These are phyloP conservation scores for Veloporphyrellus conicus DNA, from an alignment of 1,284 basidiomycete species.

Conservation along the genomic window DNA sequence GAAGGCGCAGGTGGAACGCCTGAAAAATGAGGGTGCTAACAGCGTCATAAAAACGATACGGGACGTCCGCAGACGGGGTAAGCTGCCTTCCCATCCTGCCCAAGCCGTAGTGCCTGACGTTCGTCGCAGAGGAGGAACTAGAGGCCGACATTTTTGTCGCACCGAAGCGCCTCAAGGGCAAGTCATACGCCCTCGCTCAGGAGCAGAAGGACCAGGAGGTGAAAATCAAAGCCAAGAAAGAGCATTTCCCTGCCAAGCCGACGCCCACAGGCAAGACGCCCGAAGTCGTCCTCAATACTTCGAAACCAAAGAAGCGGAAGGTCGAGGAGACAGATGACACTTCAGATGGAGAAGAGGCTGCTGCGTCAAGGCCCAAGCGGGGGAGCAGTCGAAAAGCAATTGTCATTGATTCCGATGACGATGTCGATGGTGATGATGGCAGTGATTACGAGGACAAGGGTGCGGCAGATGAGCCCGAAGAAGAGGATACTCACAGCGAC, in stretches of 20 bases:
- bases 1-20: slow-evolving; percentile 60
- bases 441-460: slow-evolving; percentile 25
- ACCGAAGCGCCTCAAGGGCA: slow-evolving; percentile 71
- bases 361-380: slow-evolving; percentile 34
- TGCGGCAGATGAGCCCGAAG: slow-evolving; percentile 16
- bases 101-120: slow-evolving; percentile 10
- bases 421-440: slow-evolving; percentile 16
- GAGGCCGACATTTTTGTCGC: slow-evolving; percentile 45
- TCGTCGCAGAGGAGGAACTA: slow-evolving; percentile 42
- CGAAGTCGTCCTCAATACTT: slow-evolving; percentile 49
- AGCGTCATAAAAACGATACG: slow-evolving; percentile 62
- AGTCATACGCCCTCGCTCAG: slow-evolving; percentile 58
- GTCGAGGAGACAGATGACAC: slow-evolving; percentile 23
- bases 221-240: slow-evolving; percentile 15
- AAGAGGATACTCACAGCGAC: slow-evolving; percentile 20
- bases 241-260: slow-evolving; percentile 28
- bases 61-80: slow-evolving; percentile 56
- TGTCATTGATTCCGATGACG: slow-evolving; percentile 47
- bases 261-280: slow-evolving; percentile 43
- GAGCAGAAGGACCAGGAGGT: slow-evolving; percentile 31
- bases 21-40: slow-evolving; percentile 58
- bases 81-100: slow-evolving; percentile 18
- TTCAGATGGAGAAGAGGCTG: slow-evolving; percentile 36
- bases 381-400: slow-evolving; percentile 35
- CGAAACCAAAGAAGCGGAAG: slow-evolving; percentile 18